Conservation (phyloP, 1,284 basidiomycete genomes). For the Bjerkandera adusta region DNA sequence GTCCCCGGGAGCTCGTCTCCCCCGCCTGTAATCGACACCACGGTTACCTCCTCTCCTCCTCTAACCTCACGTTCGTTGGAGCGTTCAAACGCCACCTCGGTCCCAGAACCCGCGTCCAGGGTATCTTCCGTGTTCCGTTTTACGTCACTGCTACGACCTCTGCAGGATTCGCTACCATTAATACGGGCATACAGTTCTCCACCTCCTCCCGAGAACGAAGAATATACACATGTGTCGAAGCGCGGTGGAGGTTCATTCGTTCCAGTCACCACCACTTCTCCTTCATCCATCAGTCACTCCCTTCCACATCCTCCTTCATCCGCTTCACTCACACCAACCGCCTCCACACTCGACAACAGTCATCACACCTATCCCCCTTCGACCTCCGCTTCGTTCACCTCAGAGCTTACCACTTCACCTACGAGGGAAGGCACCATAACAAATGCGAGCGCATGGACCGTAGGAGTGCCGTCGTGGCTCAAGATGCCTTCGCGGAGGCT, state of each 20-base stretch:
- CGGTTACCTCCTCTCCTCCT: conserved; percentile 43
- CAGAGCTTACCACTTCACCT: conserved; percentile 32
- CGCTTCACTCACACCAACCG: conserved; percentile 17
- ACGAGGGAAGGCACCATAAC: conserved; percentile 30
- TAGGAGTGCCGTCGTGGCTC: conserved; percentile 73
- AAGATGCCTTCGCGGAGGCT: conserved; percentile 54
- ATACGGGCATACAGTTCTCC: conserved; percentile 29
- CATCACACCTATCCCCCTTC: conserved; percentile 79
- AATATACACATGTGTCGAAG: conserved; percentile 68
- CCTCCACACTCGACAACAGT: conserved; percentile 20
- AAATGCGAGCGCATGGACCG: conserved; percentile 48
- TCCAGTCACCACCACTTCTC: conserved; percentile 45
- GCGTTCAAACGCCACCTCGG: conserved; percentile 16
- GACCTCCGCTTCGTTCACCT: conserved; percentile 44
- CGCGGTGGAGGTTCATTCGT: conserved; percentile 56
- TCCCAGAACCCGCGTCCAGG: conserved; percentile 15
- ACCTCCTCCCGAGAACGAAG: conserved; percentile 47
- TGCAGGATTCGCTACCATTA: conserved; percentile 50
- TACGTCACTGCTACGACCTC: conserved; percentile 59
- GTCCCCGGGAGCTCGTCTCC: conserved; percentile 37
- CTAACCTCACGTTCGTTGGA: conserved; percentile 30
- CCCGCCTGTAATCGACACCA: conserved; percentile 65
- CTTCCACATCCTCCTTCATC: conserved; percentile 18
- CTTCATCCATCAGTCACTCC: conserved; percentile 20
- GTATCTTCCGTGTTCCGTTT: conserved; percentile 50